phyloP scores from a whole-genome alignment of 495 filamentous ascomycete species.

The Hyphodiscus hymeniophilus region DNA sequence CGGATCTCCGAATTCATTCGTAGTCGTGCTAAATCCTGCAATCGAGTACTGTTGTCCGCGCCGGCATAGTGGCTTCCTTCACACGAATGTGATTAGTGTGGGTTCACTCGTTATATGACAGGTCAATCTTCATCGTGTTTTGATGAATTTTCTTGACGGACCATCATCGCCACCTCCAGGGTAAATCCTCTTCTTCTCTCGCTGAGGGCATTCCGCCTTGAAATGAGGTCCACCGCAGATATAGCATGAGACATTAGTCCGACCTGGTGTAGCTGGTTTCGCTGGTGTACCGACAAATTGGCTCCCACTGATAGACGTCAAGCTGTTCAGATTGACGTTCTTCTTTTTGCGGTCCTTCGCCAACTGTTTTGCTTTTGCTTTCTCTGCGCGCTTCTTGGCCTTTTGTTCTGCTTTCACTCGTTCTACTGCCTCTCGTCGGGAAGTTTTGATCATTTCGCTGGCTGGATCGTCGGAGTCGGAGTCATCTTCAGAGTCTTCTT shows the following conservation, averaged over 20 bases:
- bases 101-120: too few relatives aligned
- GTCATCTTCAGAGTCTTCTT: conserved; percentile 21
- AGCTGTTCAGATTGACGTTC: conserved; percentile 48
- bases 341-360: conserved; percentile 46
- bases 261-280: too few relatives aligned
- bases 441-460: conserved; percentile 25
- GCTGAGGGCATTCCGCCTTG: conserved; percentile 30
- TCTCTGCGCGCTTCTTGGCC: conserved; percentile 26
- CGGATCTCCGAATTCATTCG: too few relatives aligned
- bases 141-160: conserved; percentile 7
- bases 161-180: conserved; percentile 13
- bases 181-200: conserved; percentile 6
- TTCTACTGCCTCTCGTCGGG: conserved; percentile 18
- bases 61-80: too few relatives aligned
- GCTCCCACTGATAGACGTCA: conserved; percentile 39
- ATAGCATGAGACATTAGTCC: conserved; percentile 26
- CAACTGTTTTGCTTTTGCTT: conserved; percentile 33
- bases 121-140: conserved; percentile 1
- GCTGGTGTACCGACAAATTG: conserved; percentile 4
- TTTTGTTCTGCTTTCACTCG: conserved; percentile 22
- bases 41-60: too few relatives aligned
- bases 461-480: conserved; percentile 29
- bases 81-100: too few relatives aligned
- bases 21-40: too few relatives aligned
- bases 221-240: conserved; percentile 35